phyloP scores from a whole-genome alignment of 1,139 yeast genomes.

The Pichia kudriavzevii region DNA sequence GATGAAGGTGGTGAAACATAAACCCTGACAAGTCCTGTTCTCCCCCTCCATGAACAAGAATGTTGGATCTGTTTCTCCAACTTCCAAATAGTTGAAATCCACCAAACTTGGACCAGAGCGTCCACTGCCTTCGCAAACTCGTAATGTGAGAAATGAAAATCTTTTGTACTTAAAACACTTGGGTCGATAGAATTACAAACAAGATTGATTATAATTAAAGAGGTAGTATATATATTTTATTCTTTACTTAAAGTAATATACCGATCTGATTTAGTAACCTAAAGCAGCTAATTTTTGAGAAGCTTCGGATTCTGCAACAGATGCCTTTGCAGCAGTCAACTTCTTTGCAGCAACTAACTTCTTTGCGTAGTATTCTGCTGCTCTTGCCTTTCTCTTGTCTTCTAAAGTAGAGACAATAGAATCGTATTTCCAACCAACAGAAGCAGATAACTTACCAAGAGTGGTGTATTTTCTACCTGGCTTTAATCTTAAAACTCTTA shows the following conservation, averaged over 20 bases:
- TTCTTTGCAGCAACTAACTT: conserved; percentile 95
- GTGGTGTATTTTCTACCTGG: conserved; percentile 99
- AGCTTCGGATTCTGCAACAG: conserved; percentile 69
- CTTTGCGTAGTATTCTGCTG: conserved; percentile 98
- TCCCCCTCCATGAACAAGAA: too few relatives aligned
- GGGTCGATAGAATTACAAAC: too few relatives aligned
- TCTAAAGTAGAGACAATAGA: conserved; percentile 95
- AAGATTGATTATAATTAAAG: too few relatives aligned
- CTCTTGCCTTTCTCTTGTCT: conserved; percentile 99
- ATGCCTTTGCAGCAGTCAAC: conserved; percentile 68
- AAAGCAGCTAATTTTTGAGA: conserved; percentile 70
- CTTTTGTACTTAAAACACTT: too few relatives aligned
- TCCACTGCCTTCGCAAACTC: too few relatives aligned
- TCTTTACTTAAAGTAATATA: too few relatives aligned
- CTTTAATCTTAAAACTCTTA: conserved; percentile 98
- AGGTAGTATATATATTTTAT: background rate
- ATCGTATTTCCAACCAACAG: conserved; percentile 99
- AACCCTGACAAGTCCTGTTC: too few relatives aligned
- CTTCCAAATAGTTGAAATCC: too few relatives aligned
- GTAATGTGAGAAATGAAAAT: too few relatives aligned
- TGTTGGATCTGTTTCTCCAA: too few relatives aligned
- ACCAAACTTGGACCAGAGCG: too few relatives aligned
- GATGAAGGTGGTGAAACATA: too few relatives aligned
- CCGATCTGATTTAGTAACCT: conserved; percentile 53
- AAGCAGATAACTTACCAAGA: conserved; percentile 89